Base-by-base conservation (phyloP, 202 grass and related monocot genomes). In the Hordeum pubiflorum region DNA sequence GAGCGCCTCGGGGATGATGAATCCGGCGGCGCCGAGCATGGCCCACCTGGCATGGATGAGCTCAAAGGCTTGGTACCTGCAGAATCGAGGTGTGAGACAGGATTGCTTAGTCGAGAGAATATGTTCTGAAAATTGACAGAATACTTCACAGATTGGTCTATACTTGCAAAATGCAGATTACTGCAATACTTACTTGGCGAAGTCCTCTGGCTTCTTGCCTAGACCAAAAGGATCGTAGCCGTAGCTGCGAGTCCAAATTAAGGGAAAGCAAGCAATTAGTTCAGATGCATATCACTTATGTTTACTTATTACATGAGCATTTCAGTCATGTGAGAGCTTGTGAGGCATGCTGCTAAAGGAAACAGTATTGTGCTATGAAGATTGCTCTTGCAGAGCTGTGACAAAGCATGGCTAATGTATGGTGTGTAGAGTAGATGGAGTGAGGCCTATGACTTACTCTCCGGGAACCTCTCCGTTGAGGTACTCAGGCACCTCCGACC, bases 31-130 rank as follows among this genome's bases (percentile, higher is more conserved):
- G 5, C 96, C 96, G 11, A 99, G 96, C 96, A 99, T 99, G 52
- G 96, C 96, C 96, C 92, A 99, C 79, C 92, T 93, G 60, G 85
- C 92, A 81, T 99, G 96, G 86, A 99, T 99, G 58, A 99, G 92
- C 83, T 96, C 96, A 50, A 93, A 99, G 59, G 92, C 92, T 63
- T 91, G 96, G 74, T 99, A 99, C 78, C 96, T 99, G 87, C 79
- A 88, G 5, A 59, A 15, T n/a, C 23, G 48, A 84, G 38, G 32
- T 40, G 44, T 65, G n/a, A 3, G 22, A 38, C 43, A 50, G 2
- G 41, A 24, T 66, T 66, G 29, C 60, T 73, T 46, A 46, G 31
- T 20, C 63, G 18, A 31, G 58, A 18, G 3, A 82, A 57, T 21
- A 57, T 10, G 7, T 54, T 77, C 24, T 24, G 3, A 65, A 63